These are phyloP conservation scores for Cicer bijugum DNA, from an alignment of 306 rosid genomes.

Conservation along the genomic window DNA sequence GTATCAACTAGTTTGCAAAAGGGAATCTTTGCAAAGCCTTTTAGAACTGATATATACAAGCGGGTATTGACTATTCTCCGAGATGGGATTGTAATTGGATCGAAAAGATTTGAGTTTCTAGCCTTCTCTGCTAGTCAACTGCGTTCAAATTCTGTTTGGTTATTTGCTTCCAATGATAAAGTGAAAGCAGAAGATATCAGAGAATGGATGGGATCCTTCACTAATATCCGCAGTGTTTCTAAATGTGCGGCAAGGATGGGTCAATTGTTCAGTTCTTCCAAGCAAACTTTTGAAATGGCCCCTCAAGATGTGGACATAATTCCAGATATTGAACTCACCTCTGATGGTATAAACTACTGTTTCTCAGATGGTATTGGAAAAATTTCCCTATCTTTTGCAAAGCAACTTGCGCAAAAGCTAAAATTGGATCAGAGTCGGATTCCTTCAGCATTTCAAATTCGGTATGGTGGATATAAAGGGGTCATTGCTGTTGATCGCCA, in stretches of 20 bases:
- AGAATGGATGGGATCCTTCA: constrained; percentile 97
- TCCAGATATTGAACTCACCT: constrained; percentile 72
- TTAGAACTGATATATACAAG: constrained; percentile 64
- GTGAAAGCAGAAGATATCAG: constrained; percentile 83
- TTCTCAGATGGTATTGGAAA: constrained; percentile 99
- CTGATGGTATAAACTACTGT: constrained; percentile 73
- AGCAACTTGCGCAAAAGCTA: constrained; percentile 75
- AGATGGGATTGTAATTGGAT: constrained; percentile 83
- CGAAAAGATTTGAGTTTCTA: constrained; percentile 80
- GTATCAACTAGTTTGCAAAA: constrained; percentile 61
- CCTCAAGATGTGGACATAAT: constrained; percentile 76
- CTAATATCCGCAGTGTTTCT: constrained; percentile 76
- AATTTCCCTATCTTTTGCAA: constrained; percentile 77
- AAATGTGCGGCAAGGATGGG: constrained; percentile 99
- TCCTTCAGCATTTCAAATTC: constrained; percentile 95
- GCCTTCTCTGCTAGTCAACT: constrained; percentile 99
- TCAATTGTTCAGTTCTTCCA: constrained; percentile 89
- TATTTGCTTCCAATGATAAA: constrained; percentile 88
- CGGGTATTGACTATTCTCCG: constrained; percentile 75
- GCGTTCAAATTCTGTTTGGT: constrained; percentile 87
- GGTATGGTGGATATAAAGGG: constrained; percentile 96
- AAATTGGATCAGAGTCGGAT: constrained; percentile 57
- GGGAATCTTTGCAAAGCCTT: constrained; percentile 67
- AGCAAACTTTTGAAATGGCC: constrained; percentile 70
- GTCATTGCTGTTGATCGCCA: constrained; percentile 81